Conservation (phyloP, 2,329 filamentous ascomycete species). For the Calonectria fujianensis region DNA sequence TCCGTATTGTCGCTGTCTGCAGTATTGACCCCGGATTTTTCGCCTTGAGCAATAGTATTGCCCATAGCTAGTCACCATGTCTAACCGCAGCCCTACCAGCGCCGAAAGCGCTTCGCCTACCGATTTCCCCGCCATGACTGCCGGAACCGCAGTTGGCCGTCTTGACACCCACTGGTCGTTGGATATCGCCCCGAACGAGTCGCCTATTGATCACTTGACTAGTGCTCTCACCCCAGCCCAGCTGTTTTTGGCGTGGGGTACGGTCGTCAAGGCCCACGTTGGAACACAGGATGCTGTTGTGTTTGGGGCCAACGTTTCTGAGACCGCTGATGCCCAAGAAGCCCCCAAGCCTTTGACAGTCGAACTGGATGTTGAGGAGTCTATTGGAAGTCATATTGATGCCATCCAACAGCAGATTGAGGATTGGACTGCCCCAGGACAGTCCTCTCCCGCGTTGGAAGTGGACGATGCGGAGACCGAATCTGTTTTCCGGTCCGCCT, state of each 20-base stretch:
- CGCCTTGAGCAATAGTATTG: constrained; percentile 2
- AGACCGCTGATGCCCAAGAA: background rate
- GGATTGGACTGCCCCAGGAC: background rate
- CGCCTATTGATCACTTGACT: constrained; percentile 4
- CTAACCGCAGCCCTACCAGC: constrained; percentile 1
- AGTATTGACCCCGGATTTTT: background rate
- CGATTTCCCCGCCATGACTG: background rate
- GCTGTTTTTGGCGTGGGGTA: constrained; percentile 18
- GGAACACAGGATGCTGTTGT: constrained; percentile 13
- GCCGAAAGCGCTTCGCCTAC: constrained; percentile 2
- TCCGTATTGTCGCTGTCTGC: background rate
- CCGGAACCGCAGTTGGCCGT: constrained; percentile 1
- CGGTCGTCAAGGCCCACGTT: constrained; percentile 7
- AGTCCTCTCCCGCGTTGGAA: background rate
- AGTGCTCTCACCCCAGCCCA: constrained; percentile 17
- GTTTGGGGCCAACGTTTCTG: background rate
- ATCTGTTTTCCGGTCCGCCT: background rate
- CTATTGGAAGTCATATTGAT: constrained; percentile 6
- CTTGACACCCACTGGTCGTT: constrained; percentile 17
- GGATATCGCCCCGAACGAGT: constrained; percentile 11
- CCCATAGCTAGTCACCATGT: background rate
- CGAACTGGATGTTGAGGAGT: background rate
- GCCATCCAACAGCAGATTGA: background rate
- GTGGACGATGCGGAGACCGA: background rate
- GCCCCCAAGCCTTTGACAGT: background rate